Evolutionary conservation across 2,329 filamentous ascomycete species (phyloP), one percentile per base, ranked within the genome.

Genomic region (Pezicula neosporulosa): DNA sequence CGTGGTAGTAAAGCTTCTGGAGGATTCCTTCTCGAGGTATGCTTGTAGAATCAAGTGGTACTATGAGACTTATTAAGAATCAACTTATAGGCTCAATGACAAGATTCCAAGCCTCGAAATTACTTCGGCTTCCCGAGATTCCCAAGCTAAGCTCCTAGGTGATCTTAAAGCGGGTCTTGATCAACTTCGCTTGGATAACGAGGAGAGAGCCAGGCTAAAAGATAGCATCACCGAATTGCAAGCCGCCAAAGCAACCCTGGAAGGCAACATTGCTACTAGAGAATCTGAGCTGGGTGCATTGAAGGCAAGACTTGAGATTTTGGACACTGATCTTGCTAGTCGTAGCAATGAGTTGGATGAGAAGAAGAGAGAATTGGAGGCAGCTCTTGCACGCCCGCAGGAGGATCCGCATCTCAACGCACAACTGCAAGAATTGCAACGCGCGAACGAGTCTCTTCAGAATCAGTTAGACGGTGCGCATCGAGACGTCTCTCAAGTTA

Each of bases 401-500:
- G 61, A 65, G 21, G 56, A 63, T 44, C 42, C 56, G 9, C 33
- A 35, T 8, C 35, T 63, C 21, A 49, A 49, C 21, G 50, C 46
- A 1, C 59, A 53, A 37, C 47, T 64, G 30, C 37, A 58, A 24
- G 52, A 57, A 10, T 47, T 66, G 18, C 54, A 61, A 51, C 61
- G 12, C 51, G 50, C 50, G 48, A 67, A 16, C 33, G 48, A 43
- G 30, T 51, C n/a, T 16, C 53, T 56, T 19, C 55, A 66, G 2
- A 49, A 62, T 28, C 66, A 68, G 13, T 50, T 64, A 1, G 55
- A 67, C 28, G 53, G 56, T 13, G 68, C 67, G 19, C 64, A 65
- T 8, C 63, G 72, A 52, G 65, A 67, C n/a, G 59, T 63, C 8
- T 41, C 42, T 1, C 47, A 56, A 33, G 35, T 47, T 19, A 52